phyloP scores from a whole-genome alignment of 306 rosid genomes.

The Corylus avellana region DNA sequence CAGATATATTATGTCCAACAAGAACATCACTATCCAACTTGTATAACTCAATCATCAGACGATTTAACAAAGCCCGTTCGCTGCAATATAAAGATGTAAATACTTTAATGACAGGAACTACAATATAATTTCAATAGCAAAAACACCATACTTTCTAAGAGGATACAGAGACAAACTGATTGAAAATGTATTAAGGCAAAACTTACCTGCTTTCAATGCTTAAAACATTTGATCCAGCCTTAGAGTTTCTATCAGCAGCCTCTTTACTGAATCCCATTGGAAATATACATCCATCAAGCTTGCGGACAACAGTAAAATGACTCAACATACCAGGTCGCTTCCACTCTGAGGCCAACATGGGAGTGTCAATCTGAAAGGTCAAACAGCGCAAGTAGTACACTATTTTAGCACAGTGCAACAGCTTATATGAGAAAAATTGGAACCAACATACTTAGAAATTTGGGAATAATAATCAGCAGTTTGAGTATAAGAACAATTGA shows the following conservation, averaged over 20 bases:
- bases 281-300: slow-evolving; percentile 83
- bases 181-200: slow-evolving; percentile 19
- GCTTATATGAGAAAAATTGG: neutral
- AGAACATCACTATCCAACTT: slow-evolving; percentile 90
- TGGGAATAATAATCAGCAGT: neutral
- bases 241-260: slow-evolving; percentile 66
- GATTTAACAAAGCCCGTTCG: slow-evolving; percentile 86
- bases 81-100: slow-evolving; percentile 53
- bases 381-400: slow-evolving; percentile 30
- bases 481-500: neutral
- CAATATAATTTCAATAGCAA: slow-evolving; percentile 18
- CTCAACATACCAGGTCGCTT: slow-evolving; percentile 74
- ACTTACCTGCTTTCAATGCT: slow-evolving; percentile 78
- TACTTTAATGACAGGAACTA: slow-evolving; percentile 32
- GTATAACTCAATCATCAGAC: slow-evolving; percentile 76
- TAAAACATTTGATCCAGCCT: slow-evolving; percentile 74
- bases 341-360: slow-evolving; percentile 95
- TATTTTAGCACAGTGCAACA: slow-evolving; percentile 23
- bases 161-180: slow-evolving; percentile 7
- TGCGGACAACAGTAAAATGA: slow-evolving; percentile 91
- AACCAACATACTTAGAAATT: neutral
- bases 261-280: slow-evolving; percentile 81
- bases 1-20: slow-evolving; percentile 95
- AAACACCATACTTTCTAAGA: neutral
- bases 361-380: slow-evolving; percentile 81